phyloP scores from a whole-genome alignment of 257 asterid species.

The Ligustrum vulgare region DNA sequence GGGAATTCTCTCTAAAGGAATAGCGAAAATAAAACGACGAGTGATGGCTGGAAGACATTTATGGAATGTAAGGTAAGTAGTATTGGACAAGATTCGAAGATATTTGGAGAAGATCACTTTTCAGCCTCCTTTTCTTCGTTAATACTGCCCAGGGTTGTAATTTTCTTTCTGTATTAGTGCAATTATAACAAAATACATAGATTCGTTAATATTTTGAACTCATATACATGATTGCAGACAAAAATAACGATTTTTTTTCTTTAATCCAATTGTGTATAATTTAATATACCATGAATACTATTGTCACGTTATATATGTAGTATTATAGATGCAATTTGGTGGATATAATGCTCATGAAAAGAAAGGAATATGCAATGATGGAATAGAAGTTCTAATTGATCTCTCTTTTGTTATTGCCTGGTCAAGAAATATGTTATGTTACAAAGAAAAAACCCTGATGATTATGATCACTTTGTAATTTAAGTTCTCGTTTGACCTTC shows the following conservation, averaged over 20 bases:
- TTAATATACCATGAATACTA: too few relatives aligned
- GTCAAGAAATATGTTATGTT: neutral
- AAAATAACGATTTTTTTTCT: neutral
- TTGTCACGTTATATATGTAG: too few relatives aligned
- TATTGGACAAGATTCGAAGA: neutral
- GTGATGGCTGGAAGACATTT: neutral
- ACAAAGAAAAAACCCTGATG: too few relatives aligned
- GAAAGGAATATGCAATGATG: slow-evolving; percentile 3
- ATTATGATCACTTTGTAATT: too few relatives aligned
- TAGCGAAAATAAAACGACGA: slow-evolving; percentile 5
- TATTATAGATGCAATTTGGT: neutral
- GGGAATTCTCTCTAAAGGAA: neutral
- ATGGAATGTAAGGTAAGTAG: neutral
- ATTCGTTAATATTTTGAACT: too few relatives aligned
- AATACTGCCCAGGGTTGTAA: neutral
- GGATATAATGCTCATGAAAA: neutral
- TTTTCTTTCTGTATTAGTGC: neutral
- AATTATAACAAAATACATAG: too few relatives aligned
- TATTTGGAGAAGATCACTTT: neutral
- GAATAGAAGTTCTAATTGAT: neutral
- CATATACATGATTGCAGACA: too few relatives aligned
- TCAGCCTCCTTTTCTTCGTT: neutral
- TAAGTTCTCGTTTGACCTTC: too few relatives aligned
- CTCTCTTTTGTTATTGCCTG: neutral
- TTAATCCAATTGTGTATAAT: neutral